Evolutionary conservation across 495 filamentous ascomycete species (phyloP).

Genomic region (Thermochaetoides thermophila): DNA sequence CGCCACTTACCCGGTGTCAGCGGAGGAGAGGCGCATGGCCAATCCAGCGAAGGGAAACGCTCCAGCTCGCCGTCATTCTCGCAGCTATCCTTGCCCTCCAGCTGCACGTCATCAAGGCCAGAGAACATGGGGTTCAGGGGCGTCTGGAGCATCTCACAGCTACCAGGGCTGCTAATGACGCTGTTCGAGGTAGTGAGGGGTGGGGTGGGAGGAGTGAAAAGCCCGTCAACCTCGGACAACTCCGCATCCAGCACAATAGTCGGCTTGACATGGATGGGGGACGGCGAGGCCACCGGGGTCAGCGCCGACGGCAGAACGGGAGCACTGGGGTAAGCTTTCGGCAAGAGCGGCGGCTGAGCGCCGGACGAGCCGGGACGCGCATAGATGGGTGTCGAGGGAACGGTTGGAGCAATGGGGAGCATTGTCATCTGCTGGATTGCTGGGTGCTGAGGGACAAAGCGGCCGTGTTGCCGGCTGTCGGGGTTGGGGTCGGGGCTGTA

Average conservation of each 20-base stretch:
- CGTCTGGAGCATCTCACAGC: conserved; percentile 61
- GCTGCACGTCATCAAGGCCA: conserved; percentile 49
- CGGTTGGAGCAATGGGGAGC: conserved; percentile 38
- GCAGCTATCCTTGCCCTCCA: conserved; percentile 70
- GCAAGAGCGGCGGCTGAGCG: conserved; percentile 44
- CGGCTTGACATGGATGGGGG: conserved; percentile 55
- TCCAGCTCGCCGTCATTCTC: conserved; percentile 56
- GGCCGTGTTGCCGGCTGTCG: conserved; percentile 65
- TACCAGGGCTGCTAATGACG: conserved; percentile 72
- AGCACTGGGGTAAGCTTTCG: conserved; percentile 41
- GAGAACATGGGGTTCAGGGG: conserved; percentile 72
- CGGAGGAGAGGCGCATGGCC: conserved; percentile 65
- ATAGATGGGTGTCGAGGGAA: conserved; percentile 57
- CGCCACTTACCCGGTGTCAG: conserved; percentile 79
- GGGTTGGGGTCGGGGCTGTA: conserved; percentile 66
- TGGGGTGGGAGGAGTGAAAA: conserved; percentile 74
- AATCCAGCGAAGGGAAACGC: conserved; percentile 62
- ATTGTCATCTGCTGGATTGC: conserved; percentile 31
- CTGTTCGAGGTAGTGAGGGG: conserved; percentile 76
- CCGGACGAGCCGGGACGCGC: conserved; percentile 53
- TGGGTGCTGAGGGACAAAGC: conserved; percentile 58
- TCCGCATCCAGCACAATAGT: conserved; percentile 71
- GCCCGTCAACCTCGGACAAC: conserved; percentile 48
- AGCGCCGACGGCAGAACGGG: conserved; percentile 39
- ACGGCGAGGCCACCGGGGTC: conserved; percentile 68